A percentile compares a stretch with the other conserved stretches of the same genome.
Evolutionary conservation across 108 stramenopile species (phyloP).

Genomic region (Skeletonema tropicum): DNA sequence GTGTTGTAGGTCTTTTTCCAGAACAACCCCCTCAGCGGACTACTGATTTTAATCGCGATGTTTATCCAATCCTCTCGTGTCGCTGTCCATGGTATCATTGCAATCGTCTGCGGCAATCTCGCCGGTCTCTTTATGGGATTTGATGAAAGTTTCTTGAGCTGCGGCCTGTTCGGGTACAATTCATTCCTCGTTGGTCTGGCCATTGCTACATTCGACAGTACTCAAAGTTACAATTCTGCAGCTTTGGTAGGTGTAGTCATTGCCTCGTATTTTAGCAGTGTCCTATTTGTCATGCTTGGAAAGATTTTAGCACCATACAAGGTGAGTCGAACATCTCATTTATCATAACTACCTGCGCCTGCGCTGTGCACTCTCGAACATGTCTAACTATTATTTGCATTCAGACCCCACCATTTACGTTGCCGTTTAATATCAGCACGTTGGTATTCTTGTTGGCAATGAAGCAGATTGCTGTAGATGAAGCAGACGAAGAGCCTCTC

Average conservation of each 20-base stretch:
- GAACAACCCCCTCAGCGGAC: slow-evolving; percentile 45
- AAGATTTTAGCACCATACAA: slow-evolving; percentile 41
- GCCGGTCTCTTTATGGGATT: slow-evolving; percentile 40
- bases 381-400: not conserved
- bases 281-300: slow-evolving; percentile 34
- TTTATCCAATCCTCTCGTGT: slow-evolving; percentile 44
- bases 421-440: slow-evolving; percentile 46
- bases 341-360: no score
- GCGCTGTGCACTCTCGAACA: no score
- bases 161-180: slow-evolving; percentile 53
- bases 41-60: slow-evolving; percentile 38
- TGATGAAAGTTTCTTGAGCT: slow-evolving; percentile 29
- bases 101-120: slow-evolving; percentile 27
- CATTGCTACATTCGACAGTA: slow-evolving; percentile 43
- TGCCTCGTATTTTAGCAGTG: slow-evolving; percentile 26
- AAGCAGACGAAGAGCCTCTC: not conserved
- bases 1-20: slow-evolving; percentile 45
- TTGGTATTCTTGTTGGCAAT: slow-evolving; percentile 29
- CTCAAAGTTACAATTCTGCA: slow-evolving; percentile 10
- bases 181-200: slow-evolving; percentile 46
- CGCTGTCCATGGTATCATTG: slow-evolving; percentile 46
- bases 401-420: slow-evolving; percentile 48
- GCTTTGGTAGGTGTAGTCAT: slow-evolving; percentile 17
- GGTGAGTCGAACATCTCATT: not conserved
- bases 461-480: slow-evolving; percentile 5